Base-by-base conservation (phyloP, 1,284 basidiomycete species). In the Pseudozyma sp. region DNA sequence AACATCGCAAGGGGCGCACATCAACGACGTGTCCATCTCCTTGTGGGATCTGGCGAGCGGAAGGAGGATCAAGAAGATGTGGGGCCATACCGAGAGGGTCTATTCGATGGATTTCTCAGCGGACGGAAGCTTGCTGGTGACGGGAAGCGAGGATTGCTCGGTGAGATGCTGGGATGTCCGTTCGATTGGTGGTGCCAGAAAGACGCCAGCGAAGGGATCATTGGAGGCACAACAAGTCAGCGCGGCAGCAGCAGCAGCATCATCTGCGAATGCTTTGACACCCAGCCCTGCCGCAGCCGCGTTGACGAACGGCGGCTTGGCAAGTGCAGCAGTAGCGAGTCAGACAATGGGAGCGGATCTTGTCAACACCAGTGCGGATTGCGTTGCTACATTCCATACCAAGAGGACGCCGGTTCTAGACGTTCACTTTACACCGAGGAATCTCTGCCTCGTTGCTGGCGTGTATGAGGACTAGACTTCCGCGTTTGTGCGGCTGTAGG, bases 151-250 rank as follows among this genome's bases (percentile, higher is more conserved):
- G 21, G 97, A 99, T 85, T 94, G 93, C 89, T 97, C 94, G 1
- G 95, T 98, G 12, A 89, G 94, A 25, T 95, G 94, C 69, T 99
- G 97, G 97, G 97, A 99, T 85, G 92, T 97, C 34, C 93, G 93
- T 83, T 87, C 89, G 40, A 87, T 92, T 1, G 94, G 94, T 14
- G 79, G 63, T 52, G 82, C 56, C 7, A 14, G 68, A 12, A 63
- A 56, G 44, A 18, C 51, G 0, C 39, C 54, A 1, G 45, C 58
- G 12, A 62, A 69, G n/a, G 67, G 65, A 7, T 57, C 54, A n/a
- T 47, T 70, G 35, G 64, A 70, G 40, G 58, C 61, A 3, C 70
- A 73, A 21, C 70, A 73, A 44, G 49, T 53, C 2, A 43, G 50
- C 16, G 60, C 57, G 14, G 60, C 59, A 16, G 52, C 66, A n/a